A percentile compares a stretch with the other conserved stretches of the same genome.
These are phyloP conservation scores for Tulasnella sp. DNA, from an alignment of 768 basidiomycete genomes.

Conservation along the genomic window DNA sequence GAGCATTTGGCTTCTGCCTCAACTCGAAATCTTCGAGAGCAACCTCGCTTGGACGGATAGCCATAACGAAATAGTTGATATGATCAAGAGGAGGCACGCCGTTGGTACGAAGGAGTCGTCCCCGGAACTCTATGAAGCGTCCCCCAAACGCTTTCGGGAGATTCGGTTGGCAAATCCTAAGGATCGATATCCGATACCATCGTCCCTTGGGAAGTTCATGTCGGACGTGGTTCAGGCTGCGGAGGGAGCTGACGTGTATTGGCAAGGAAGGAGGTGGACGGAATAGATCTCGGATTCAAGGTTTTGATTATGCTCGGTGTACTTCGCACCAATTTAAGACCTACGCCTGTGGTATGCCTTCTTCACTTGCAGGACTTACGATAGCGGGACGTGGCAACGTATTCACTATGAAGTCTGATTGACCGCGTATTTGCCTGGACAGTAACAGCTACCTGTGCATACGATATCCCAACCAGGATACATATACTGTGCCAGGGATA, in stretches of 20 bases:
- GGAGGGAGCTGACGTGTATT: background rate
- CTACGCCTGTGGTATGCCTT: background rate
- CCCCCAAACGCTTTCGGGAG: background rate
- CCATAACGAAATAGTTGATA: too few species aligned
- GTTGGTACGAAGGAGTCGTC: background rate
- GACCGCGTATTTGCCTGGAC: too few species aligned
- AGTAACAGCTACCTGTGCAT: too few species aligned
- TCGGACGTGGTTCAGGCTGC: background rate
- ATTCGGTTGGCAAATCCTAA: background rate
- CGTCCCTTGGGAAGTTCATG: background rate
- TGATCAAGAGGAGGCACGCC: background rate
- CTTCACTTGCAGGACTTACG: too few species aligned
- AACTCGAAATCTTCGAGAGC: too few species aligned
- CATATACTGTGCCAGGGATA: too few species aligned
- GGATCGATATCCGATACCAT: background rate
- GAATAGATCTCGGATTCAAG: background rate
- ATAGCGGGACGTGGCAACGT: too few species aligned
- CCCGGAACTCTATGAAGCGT: background rate
- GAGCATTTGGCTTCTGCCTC: too few species aligned
- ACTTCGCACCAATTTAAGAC: background rate
- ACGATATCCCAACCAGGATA: too few species aligned
- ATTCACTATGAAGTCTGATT: too few species aligned
- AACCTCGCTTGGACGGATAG: too few species aligned
- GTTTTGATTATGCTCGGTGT: background rate
- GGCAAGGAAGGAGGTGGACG: background rate